Evolutionary conservation across 768 basidiomycete genomes (phyloP).

Genomic region (Cystobasidium onofrii): DNA sequence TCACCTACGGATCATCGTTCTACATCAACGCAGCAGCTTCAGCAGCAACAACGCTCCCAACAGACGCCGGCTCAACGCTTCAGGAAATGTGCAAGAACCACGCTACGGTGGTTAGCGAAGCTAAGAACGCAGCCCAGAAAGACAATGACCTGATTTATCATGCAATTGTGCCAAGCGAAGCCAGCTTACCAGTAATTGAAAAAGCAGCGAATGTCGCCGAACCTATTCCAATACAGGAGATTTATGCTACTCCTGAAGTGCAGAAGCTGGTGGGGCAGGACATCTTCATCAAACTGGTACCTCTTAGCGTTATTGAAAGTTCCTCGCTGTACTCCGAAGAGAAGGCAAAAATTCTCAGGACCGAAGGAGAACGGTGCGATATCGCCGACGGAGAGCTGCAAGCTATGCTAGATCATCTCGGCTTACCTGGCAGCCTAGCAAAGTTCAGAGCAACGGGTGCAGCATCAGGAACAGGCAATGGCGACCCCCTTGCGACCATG

Average conservation of each 20-base stretch:
- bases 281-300: constrained; percentile 76
- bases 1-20: constrained; percentile 63
- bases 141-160: constrained; percentile 99
- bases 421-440: constrained; percentile 61
- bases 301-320: constrained; percentile 88
- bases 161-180: constrained; percentile 68
- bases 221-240: constrained; percentile 85
- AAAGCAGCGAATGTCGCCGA: constrained; percentile 66
- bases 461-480: constrained; percentile 52
- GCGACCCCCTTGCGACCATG: constrained; percentile 40
- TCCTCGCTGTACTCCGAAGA: constrained; percentile 97
- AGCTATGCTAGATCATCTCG: constrained; percentile 71
- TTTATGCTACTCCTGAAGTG: constrained; percentile 80
- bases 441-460: constrained; percentile 66
- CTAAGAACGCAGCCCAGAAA: constrained; percentile 63
- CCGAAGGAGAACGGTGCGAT: constrained; percentile 80
- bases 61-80: constrained; percentile 73
- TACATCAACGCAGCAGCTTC: constrained; percentile 51
- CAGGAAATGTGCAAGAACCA: constrained; percentile 77
- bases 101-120: constrained; percentile 65
- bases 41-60: constrained; percentile 61
- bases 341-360: constrained; percentile 86
- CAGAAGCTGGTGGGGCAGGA: constrained; percentile 90
- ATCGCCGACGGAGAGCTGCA: constrained; percentile 68
- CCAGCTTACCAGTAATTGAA: constrained; percentile 71